Percentiles rank a stretch among this genome's conserved stretches.
phyloP scores from a whole-genome alignment of 116 monocot genomes.

The Posidonia oceanica region DNA sequence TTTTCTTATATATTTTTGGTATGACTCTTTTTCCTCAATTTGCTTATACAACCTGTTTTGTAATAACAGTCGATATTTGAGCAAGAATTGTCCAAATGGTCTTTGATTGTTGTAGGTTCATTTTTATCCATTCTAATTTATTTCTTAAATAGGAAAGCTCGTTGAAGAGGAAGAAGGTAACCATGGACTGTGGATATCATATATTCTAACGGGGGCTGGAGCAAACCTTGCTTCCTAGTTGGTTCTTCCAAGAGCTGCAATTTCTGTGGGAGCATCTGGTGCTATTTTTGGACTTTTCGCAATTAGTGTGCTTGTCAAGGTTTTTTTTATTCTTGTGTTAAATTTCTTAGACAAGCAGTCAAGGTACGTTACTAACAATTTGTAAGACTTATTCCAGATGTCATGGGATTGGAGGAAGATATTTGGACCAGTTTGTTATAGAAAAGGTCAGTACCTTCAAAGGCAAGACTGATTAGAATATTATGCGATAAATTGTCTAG shows the following conservation, averaged over 20 bases:
- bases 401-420: constrained; percentile 99
- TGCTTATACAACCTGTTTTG: not conserved
- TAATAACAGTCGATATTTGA: not conserved
- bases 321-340: constrained; percentile 12
- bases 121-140: constrained; percentile 1
- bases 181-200: constrained; percentile 89
- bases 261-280: constrained; percentile 95
- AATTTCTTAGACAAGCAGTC: not conserved
- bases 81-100: not conserved
- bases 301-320: constrained; percentile 95
- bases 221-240: constrained; percentile 92
- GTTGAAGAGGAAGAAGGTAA: constrained; percentile 98
- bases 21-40: constrained; percentile 12
- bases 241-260: constrained; percentile 66
- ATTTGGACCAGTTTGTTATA: constrained; percentile 87
- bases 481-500: too few relatives aligned
- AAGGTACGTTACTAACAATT: not conserved
- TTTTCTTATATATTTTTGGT: constrained; percentile 98
- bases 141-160: constrained; percentile 63
- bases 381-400: constrained; percentile 42
- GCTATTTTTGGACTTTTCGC: constrained; percentile 94
- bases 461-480: not conserved
- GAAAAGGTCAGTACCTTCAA: constrained; percentile 43
- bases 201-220: constrained; percentile 85
- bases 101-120: not conserved